Conservation (phyloP, 495 filamentous ascomycete genomes). For the Xylaria bambusicola region DNA sequence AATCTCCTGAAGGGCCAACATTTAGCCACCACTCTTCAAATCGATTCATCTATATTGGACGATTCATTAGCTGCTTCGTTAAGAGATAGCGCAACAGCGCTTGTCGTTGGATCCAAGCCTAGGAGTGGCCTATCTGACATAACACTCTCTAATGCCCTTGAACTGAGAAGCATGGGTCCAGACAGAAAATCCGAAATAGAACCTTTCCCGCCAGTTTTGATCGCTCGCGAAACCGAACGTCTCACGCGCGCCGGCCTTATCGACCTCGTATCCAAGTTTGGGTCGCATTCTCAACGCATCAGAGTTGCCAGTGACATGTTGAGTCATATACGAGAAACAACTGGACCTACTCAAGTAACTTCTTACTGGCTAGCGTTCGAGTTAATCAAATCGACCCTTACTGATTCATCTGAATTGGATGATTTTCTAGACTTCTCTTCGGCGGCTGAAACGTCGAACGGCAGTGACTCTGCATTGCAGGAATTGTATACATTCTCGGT, state of each 20-base stretch:
- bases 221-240: constrained; percentile 66
- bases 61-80: constrained; percentile 65
- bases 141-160: constrained; percentile 23
- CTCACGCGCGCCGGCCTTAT: constrained; percentile 57
- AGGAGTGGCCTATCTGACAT: constrained; percentile 30
- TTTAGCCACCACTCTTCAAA: constrained; percentile 63
- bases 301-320: constrained; percentile 60
- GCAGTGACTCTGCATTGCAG: constrained; percentile 61
- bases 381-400: constrained; percentile 59
- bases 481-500: constrained; percentile 81
- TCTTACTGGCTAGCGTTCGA: constrained; percentile 83
- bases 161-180: constrained; percentile 24
- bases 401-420: constrained; percentile 57
- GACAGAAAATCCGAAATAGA: constrained; percentile 21
- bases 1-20: constrained; percentile 72
- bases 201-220: constrained; percentile 61
- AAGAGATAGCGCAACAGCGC: constrained; percentile 58
- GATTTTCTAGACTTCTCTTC: constrained; percentile 63
- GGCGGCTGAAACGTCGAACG: constrained; percentile 36
- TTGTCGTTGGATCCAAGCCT: constrained; percentile 40
- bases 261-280: constrained; percentile 47
- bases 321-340: constrained; percentile 55
- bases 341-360: constrained; percentile 60
- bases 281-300: constrained; percentile 44
- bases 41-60: constrained; percentile 71